Evolutionary conservation across 139 green algal species (phyloP).

Genomic region (Chlorella sp.): DNA sequence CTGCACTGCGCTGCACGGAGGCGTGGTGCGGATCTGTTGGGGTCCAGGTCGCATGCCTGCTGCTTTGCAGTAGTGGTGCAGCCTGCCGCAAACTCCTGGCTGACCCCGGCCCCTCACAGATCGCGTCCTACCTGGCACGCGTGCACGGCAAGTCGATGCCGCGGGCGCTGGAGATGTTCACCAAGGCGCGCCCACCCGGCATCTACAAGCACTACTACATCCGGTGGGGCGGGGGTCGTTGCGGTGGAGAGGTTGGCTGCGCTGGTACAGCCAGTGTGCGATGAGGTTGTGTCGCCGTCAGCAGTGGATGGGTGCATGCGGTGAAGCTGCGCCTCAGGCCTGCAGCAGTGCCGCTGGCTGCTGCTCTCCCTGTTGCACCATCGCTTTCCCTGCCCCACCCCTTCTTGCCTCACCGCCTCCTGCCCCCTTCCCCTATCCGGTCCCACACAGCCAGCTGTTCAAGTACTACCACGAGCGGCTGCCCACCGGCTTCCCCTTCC

Average conservation of each 20-base stretch:
- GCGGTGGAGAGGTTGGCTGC: background rate
- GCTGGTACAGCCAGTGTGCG: background rate
- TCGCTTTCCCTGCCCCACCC: background rate
- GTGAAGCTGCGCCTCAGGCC: too few relatives aligned
- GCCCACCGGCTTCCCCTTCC: slow-evolving; percentile 23
- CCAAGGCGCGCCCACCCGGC: slow-evolving; percentile 76
- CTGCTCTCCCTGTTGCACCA: background rate
- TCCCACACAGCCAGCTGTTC: slow-evolving; percentile 73
- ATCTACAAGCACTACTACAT: slow-evolving; percentile 99
- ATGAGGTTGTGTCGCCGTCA: background rate
- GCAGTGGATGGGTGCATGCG: background rate
- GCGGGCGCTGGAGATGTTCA: slow-evolving; percentile 75
- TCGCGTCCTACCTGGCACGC: slow-evolving; percentile 67
- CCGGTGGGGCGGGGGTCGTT: background rate
- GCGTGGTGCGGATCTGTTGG: too few relatives aligned
- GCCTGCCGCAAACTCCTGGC: too few relatives aligned
- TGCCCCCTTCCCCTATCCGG: background rate
- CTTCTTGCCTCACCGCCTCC: background rate
- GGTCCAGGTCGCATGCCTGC: too few relatives aligned
- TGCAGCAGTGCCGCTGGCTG: background rate
- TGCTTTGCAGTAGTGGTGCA: too few relatives aligned
- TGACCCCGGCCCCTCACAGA: background rate
- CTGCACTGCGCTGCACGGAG: too few relatives aligned
- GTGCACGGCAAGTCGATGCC: slow-evolving; percentile 45
- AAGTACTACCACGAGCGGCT: slow-evolving; percentile 79